A percentile compares a stretch with the other conserved stretches of the same genome.
Conservation (phyloP, 2,329 filamentous ascomycete genomes). For the Colletotrichum australisinense region DNA sequence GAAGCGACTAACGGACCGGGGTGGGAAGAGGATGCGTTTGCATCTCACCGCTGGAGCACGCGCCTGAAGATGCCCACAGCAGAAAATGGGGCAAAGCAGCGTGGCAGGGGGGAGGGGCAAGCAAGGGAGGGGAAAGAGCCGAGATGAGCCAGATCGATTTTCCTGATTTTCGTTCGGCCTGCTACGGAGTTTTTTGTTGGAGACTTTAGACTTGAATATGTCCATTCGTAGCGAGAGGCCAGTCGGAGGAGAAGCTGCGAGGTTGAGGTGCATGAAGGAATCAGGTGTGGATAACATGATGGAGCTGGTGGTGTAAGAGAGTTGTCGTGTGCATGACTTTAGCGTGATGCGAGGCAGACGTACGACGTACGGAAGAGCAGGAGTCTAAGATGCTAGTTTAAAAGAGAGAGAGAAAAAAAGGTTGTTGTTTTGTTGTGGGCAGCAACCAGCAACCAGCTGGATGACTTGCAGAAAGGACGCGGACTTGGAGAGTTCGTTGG, state of each 20-base stretch:
- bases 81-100: neutral
- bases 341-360: slow-evolving; percentile 1
- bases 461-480: slow-evolving; percentile 7
- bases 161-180: slow-evolving; percentile 11
- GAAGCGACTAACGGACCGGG: neutral
- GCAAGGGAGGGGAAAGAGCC: slow-evolving; percentile 29
- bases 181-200: too few species aligned
- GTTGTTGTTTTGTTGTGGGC: neutral
- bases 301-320: neutral
- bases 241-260: neutral
- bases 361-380: neutral
- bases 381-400: too few species aligned
- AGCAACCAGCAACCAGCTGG: neutral
- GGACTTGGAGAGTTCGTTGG: neutral
- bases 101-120: slow-evolving; percentile 3
- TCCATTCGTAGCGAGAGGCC: neutral
- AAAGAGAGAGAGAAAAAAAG: too few species aligned
- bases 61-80: neutral
- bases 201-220: neutral
- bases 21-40: neutral
- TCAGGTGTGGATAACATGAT: neutral
- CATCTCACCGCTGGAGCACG: slow-evolving; percentile 28
- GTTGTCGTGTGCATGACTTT: slow-evolving; percentile 1
- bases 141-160: slow-evolving; percentile 28
- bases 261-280: neutral